Conservation (phyloP, 495 filamentous ascomycete species). For the Pyrenula aspistea region DNA sequence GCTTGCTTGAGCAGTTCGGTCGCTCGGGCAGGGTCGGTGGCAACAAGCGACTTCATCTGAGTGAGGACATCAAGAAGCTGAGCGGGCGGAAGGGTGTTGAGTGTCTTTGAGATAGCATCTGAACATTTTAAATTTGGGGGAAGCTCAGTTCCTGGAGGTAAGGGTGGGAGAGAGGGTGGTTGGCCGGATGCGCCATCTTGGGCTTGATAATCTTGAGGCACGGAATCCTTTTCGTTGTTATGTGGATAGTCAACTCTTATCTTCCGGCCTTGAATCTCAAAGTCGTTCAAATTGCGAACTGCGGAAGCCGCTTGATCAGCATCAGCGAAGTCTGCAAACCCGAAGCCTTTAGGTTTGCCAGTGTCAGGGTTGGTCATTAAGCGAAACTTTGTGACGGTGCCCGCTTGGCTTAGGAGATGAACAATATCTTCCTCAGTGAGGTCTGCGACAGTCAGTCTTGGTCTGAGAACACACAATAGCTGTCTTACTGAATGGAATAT, state of each 20-base stretch:
- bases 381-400: conserved; percentile 83
- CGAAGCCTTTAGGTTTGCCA: conserved; percentile 89
- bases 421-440: conserved; percentile 90
- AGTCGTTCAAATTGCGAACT: conserved; percentile 89
- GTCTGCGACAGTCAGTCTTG: conserved; percentile 32
- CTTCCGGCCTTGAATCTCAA: conserved; percentile 91
- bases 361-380: conserved; percentile 94
- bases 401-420: conserved; percentile 77
- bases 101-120: conserved; percentile 82
- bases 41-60: conserved; percentile 85
- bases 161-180: conserved; percentile 49
- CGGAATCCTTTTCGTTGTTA: conserved; percentile 69
- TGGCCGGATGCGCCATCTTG: conserved; percentile 22
- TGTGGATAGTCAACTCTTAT: conserved; percentile 91
- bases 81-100: conserved; percentile 70
- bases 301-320: conserved; percentile 85
- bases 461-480: not conserved
- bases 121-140: conserved; percentile 69
- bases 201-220: conserved; percentile 37
- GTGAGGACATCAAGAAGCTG: conserved; percentile 90
- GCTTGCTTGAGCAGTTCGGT: conserved; percentile 80
- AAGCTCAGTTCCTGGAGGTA: conserved; percentile 75
- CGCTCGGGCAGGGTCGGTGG: conserved; percentile 68
- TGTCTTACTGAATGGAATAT: conserved; percentile 55
- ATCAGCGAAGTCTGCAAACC: conserved; percentile 89